Conservation (phyloP, 768 basidiomycete genomes). For the Omphalotus guepiniiformis region DNA sequence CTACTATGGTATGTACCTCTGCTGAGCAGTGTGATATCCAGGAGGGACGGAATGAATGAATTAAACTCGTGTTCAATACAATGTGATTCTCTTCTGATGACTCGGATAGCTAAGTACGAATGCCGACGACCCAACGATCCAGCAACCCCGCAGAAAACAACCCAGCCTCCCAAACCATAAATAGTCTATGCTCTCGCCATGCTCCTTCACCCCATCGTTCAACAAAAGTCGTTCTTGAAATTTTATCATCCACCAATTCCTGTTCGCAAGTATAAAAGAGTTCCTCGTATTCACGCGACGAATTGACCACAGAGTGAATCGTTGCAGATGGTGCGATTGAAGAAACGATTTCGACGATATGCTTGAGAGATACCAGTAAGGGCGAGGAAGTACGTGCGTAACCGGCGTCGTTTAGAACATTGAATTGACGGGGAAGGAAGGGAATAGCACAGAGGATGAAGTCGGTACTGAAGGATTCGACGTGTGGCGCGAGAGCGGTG, state of each 20-base stretch:
- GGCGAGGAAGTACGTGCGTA: slow-evolving; percentile 30
- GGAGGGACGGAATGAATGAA: too few species aligned
- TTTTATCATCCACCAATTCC: slow-evolving; percentile 24
- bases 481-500: slow-evolving; percentile 32
- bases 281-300: slow-evolving; percentile 32
- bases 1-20: too few species aligned
- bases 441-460: slow-evolving; percentile 42
- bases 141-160: slow-evolving; percentile 41
- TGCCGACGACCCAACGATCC: slow-evolving; percentile 42
- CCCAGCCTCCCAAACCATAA: slow-evolving; percentile 48
- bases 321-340: slow-evolving; percentile 20
- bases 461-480: slow-evolving; percentile 28
- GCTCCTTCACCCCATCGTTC: slow-evolving; percentile 24
- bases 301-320: slow-evolving; percentile 34
- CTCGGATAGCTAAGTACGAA: too few species aligned
- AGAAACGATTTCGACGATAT: slow-evolving; percentile 32
- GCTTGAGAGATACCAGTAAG: slow-evolving; percentile 32
- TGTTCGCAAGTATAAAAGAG: slow-evolving; percentile 20
- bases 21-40: too few species aligned
- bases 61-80: too few species aligned
- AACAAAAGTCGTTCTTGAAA: slow-evolving; percentile 25
- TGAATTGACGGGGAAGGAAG: slow-evolving; percentile 30
- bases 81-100: too few species aligned
- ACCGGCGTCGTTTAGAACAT: background rate
- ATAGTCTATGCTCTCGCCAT: slow-evolving; percentile 46